phyloP scores from a whole-genome alignment of 306 rosid genomes.

The Vigna reflexopilosa region DNA sequence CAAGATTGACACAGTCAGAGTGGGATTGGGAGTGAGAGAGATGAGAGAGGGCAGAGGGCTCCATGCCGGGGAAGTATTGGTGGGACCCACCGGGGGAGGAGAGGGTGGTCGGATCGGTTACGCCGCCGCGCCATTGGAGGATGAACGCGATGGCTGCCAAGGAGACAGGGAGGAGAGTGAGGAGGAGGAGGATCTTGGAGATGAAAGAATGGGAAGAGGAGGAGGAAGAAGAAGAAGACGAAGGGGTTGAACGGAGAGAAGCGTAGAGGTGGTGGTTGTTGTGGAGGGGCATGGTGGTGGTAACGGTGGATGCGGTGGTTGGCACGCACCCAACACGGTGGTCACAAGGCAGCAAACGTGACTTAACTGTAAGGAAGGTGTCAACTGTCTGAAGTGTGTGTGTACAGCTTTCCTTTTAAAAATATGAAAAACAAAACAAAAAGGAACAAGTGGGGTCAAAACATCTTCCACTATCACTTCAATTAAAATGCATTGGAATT shows the following conservation, averaged over 20 bases:
- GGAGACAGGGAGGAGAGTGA: conserved; percentile 87
- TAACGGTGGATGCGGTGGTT: conserved; percentile 40
- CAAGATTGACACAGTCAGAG: conserved; percentile 72
- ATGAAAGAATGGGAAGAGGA: conserved; percentile 58
- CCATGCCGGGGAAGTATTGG: conserved; percentile 86
- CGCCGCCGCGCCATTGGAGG: conserved; percentile 99
- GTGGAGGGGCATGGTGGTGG: conserved; percentile 49
- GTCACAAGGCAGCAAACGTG: conserved; percentile 24
- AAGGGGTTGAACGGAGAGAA: conserved; percentile 63
- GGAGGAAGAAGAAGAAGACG: conserved; percentile 51
- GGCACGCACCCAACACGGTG: background rate
- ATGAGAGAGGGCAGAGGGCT: conserved; percentile 75
- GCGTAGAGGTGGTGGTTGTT: conserved; percentile 68
- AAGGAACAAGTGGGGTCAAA: too few species aligned
- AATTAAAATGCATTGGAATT: too few species aligned
- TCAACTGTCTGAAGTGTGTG: background rate
- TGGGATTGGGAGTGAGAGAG: conserved; percentile 51
- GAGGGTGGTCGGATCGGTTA: conserved; percentile 79
- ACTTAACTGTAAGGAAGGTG: background rate
- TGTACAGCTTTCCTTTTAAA: background rate
- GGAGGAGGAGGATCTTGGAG: conserved; percentile 80
- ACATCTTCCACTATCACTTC: too few species aligned
- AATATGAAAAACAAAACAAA: too few species aligned
- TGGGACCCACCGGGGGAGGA: conserved; percentile 82
- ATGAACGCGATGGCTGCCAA: conserved; percentile 85